Evolutionary conservation across 2,329 filamentous ascomycete genomes (phyloP), one percentile per base, ranked within the genome.

Genomic region (Clonostachys sp.): DNA sequence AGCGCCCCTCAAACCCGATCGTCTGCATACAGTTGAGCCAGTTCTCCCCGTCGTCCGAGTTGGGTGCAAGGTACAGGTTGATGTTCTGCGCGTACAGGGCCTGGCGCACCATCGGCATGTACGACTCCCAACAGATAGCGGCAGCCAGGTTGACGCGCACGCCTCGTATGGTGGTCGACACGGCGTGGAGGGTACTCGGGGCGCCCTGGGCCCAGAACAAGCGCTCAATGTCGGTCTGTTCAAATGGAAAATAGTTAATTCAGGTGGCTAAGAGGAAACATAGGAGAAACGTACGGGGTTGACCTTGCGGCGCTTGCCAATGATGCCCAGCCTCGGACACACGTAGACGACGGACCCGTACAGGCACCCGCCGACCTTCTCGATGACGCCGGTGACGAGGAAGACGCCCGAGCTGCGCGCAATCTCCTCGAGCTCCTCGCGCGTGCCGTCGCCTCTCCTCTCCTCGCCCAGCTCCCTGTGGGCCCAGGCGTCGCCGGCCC

Each of bases 121-220:
- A 95, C 65, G 89, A 96, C 66, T 97, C 91, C 91, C 91, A 96
- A 73, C 91, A 96, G 55, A 97, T 95, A 5, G 91, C 92, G 4
- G 87, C 84, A 0, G 86, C 91, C 50, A 96, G 78, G 48, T 89
- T 92, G 50, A 96, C 69, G 53, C 82, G 83, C 3, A 91, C 80
- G 44, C 89, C 90, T 51, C 86, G 85, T 62, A 96, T 90, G 20
- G 75, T 81, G 2, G 90, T 91, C 24, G 82, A 86, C 2, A 96
- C 82, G 5, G 91, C 91, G 52, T 82, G 81, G 30, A 96, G 77
- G 5, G 89, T 94, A 1, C 81, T 80, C 0, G 91, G 82, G 3
- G 84, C 86, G 39, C 91, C 91, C 62, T 95, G 89, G 0, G 88
- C 90, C 91, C 91, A 96, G 49, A 96, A 81, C 45, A 96, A 72